A percentile compares a stretch with the other conserved stretches of the same genome.
phyloP scores from a whole-genome alignment of 805 yeast species.

The Cyberlindnera xylosilytica region DNA sequence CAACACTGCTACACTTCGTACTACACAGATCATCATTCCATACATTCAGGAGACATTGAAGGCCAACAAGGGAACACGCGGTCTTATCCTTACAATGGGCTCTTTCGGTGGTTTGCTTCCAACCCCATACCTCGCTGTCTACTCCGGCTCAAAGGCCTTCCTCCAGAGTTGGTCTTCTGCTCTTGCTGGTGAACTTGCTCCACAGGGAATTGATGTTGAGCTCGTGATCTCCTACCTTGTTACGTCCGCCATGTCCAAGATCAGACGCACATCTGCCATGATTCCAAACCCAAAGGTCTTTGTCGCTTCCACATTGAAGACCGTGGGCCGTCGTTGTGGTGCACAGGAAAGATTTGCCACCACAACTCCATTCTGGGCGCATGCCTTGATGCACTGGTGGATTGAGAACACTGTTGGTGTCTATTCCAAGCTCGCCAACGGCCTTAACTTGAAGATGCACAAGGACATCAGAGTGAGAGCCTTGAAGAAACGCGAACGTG shows the following conservation, averaged over 20 bases:
- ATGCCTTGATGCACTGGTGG: constrained; percentile 85
- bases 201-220: constrained; percentile 78
- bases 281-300: constrained; percentile 83
- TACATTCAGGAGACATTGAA: constrained; percentile 54
- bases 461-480: constrained; percentile 78
- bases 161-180: constrained; percentile 91
- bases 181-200: constrained; percentile 76
- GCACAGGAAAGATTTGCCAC: constrained; percentile 90
- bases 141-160: constrained; percentile 95
- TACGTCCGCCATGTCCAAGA: constrained; percentile 93
- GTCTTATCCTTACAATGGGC: constrained; percentile 90
- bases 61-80: constrained; percentile 43
- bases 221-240: constrained; percentile 84
- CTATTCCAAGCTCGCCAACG: constrained; percentile 65
- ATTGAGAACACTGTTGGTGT: constrained; percentile 81
- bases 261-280: constrained; percentile 66
- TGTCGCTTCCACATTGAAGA: constrained; percentile 66
- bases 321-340: constrained; percentile 82
- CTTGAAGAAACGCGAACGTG: constrained; percentile 62
- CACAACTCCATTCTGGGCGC: constrained; percentile 88
- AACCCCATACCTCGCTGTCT: constrained; percentile 86
- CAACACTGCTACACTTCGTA: constrained; percentile 75
- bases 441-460: constrained; percentile 74
- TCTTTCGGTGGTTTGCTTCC: constrained; percentile 95
- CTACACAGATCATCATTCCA: constrained; percentile 80